phyloP scores from a whole-genome alignment of 225 moss, liverwort and hornwort species.

The Pleurozium schreberi region DNA sequence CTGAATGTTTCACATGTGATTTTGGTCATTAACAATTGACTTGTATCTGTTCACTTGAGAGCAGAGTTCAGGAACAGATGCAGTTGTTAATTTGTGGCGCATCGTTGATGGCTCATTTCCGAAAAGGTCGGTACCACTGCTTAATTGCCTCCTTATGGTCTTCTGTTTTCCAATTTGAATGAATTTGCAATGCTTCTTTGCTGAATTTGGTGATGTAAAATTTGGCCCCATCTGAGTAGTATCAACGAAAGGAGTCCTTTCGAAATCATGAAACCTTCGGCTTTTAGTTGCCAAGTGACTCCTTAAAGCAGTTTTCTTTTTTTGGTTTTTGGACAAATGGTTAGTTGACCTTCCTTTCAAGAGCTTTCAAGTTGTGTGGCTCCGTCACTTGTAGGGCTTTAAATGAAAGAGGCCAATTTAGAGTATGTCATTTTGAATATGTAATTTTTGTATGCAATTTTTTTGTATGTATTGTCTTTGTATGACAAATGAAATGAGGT shows the following conservation, averaged over 20 bases:
- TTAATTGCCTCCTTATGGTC: neutral
- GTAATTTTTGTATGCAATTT: too few relatives aligned
- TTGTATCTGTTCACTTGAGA: neutral
- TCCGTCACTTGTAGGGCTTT: too few relatives aligned
- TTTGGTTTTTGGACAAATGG: neutral
- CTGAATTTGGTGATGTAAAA: neutral
- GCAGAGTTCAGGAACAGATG: slow-evolving; percentile 85
- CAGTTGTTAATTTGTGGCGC: slow-evolving; percentile 70
- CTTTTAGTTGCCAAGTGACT: neutral
- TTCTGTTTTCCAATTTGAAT: neutral
- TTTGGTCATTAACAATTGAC: neutral
- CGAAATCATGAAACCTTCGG: neutral
- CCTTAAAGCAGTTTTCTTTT: too few relatives aligned
- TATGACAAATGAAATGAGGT: too few relatives aligned
- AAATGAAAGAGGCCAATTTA: too few relatives aligned
- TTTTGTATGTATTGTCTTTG: too few relatives aligned
- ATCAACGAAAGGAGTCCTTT: neutral
- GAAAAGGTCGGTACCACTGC: slow-evolving; percentile 17
- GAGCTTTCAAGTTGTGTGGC: too few relatives aligned
- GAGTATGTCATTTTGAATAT: too few relatives aligned
- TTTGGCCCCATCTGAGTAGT: neutral
- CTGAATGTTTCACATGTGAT: neutral
- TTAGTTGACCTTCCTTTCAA: too few relatives aligned
- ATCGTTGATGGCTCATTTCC: slow-evolving; percentile 24
- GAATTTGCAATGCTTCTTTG: neutral